Base-by-base conservation (phyloP, 768 basidiomycete species). In the Suillus plorans region DNA sequence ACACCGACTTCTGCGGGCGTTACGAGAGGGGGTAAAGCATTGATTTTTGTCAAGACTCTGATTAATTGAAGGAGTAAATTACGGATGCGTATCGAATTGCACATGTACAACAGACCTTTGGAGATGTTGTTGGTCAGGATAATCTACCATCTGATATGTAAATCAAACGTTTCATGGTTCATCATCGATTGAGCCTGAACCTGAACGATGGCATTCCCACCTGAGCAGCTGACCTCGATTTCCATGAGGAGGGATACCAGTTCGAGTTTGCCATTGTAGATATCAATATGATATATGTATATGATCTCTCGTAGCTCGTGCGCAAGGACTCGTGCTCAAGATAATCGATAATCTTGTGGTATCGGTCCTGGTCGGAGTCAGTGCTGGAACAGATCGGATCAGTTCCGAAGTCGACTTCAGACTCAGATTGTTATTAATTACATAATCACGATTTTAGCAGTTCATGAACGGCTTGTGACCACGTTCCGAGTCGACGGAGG, bases 241-340 rank as follows among this genome's bases (percentile, higher is more conserved):
- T 88, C 95, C 95, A 98, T 1, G 91, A 92, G 1, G 84, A 85
- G 0, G 92, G 89, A 0, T 84, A 77, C 95, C 95, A 96, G 5
- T 4, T 55, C 1, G 61, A 34, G 31, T 63, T 64, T 34, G 49
- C 47, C 56, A 62, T 63, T 62, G 57, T 36, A 31, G 25, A 28
- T 4, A 18, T 44, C 25, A 14, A 18, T 10, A 31, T 31, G 31
- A n/a, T n/a, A n/a, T n/a, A n/a, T n/a, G n/a, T n/a, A n/a, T n/a
- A n/a, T 18, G 10, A 12, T 53, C 7, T n/a, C n/a, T 36, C 34
- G 34, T 56, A n/a, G n/a, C 49, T 20, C n/a, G 45, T n/a, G 50
- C 50, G 8, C 31, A 7, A 31, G 31, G 31, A 31, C 28, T 28
- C 25, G 50, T 50, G 25, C 6, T 37, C 36, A 8, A 8, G 36